Evolutionary conservation across 306 rosid species (phyloP).

Genomic region (Cucurbita maxima): DNA sequence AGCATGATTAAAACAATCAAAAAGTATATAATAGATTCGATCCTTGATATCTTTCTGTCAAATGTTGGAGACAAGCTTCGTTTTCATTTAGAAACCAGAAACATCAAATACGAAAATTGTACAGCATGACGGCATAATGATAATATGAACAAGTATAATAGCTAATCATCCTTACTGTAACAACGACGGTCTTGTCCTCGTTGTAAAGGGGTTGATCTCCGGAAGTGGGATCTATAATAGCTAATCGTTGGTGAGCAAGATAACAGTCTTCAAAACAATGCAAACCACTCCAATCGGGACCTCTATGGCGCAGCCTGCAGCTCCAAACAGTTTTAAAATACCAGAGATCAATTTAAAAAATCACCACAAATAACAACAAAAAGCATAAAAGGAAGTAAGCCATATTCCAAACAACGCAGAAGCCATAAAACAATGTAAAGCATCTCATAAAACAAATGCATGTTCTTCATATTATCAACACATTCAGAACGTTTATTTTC

Average conservation of each 20-base stretch:
- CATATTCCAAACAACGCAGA: neutral
- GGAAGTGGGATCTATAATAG: constrained; percentile 83
- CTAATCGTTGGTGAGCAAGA: constrained; percentile 90
- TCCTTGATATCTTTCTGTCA: neutral
- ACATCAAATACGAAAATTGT: neutral
- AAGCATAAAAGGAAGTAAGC: neutral
- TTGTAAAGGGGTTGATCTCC: constrained; percentile 95
- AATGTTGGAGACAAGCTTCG: neutral
- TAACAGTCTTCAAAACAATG: constrained; percentile 63
- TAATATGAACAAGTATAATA: neutral
- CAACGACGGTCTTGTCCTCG: constrained; percentile 66
- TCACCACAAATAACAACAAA: neutral
- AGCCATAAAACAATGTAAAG: neutral
- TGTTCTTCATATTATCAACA: neutral
- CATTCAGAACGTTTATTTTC: neutral
- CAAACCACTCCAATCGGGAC: constrained; percentile 98
- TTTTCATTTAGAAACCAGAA: neutral
- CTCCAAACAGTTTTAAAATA: neutral
- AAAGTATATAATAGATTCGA: neutral
- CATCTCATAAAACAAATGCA: neutral
- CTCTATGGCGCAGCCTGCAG: constrained; percentile 70
- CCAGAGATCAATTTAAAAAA: neutral
- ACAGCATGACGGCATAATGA: neutral
- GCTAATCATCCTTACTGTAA: constrained; percentile 48
- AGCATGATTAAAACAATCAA: neutral